Percentiles rank a stretch among this genome's conserved stretches.
These are phyloP conservation scores for Zalaria sp. DNA, from an alignment of 2,329 filamentous ascomycete species.

Conservation along the genomic window DNA sequence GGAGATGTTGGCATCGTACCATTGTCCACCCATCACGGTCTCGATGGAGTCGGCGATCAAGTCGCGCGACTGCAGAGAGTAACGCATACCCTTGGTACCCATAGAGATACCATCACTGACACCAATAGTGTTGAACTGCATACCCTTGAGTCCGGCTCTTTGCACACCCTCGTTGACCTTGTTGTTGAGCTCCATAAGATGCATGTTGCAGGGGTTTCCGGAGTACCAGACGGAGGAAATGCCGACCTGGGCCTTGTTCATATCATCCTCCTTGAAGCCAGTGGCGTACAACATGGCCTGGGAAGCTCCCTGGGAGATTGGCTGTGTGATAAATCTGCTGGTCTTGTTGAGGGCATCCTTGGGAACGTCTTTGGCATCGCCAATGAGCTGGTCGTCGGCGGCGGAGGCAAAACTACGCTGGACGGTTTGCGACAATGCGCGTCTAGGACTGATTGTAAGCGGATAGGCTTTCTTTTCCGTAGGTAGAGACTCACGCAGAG, in stretches of 20 bases:
- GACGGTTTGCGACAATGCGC: neutral
- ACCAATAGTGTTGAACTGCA: slow-evolving; percentile 98
- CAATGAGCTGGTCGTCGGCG: slow-evolving; percentile 5
- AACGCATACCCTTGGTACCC: slow-evolving; percentile 95
- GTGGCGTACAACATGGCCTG: slow-evolving; percentile 99
- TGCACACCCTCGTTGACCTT: slow-evolving; percentile 59
- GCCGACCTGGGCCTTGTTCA: slow-evolving; percentile 93
- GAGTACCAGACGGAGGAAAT: slow-evolving; percentile 98
- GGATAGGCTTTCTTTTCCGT: neutral
- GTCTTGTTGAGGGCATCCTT: slow-evolving; percentile 56
- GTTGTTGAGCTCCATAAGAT: slow-evolving; percentile 78
- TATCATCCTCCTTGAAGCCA: slow-evolving; percentile 69
- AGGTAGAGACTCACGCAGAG: neutral
- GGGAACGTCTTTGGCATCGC: slow-evolving; percentile 1
- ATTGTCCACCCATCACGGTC: slow-evolving; percentile 97
- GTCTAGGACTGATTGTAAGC: neutral
- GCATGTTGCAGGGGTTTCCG: slow-evolving; percentile 99
- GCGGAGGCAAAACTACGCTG: neutral
- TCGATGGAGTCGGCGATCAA: slow-evolving; percentile 97
- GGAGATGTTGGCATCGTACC: slow-evolving; percentile 96
- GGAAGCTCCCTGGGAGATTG: slow-evolving; percentile 94
- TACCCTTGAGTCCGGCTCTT: slow-evolving; percentile 66
- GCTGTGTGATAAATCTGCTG: slow-evolving; percentile 78
- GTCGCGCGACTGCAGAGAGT: slow-evolving; percentile 68
- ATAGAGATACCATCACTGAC: slow-evolving; percentile 97